phyloP scores from a whole-genome alignment of 1,139 yeast genomes.

The Yamadazyma epiphylla region DNA sequence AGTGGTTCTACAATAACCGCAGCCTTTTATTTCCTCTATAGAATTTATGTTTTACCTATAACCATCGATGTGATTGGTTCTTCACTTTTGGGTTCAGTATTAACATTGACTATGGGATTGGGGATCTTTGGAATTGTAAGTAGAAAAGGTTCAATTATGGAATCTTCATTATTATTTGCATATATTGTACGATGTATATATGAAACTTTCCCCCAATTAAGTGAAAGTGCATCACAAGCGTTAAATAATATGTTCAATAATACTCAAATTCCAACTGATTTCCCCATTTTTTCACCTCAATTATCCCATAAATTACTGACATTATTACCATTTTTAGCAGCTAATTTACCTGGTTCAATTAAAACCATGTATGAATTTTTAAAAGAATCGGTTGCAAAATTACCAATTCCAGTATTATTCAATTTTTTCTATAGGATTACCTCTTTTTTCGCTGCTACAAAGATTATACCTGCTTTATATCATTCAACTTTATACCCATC shows the following conservation, averaged over 20 bases:
- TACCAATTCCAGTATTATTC: conserved; percentile 77
- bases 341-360: conserved; percentile 54
- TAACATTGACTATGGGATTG: conserved; percentile 70
- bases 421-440: conserved; percentile 81
- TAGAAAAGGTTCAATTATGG: conserved; percentile 83
- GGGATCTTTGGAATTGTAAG: conserved; percentile 83
- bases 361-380: conserved; percentile 70
- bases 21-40: conserved; percentile 72
- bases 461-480: conserved; percentile 79
- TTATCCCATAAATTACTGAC: conserved; percentile 36
- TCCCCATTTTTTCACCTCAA: conserved; percentile 37
- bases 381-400: conserved; percentile 63
- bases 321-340: conserved; percentile 44
- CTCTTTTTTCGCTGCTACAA: conserved; percentile 89
- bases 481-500: conserved; percentile 35
- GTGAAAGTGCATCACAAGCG: conserved; percentile 46
- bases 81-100: conserved; percentile 77
- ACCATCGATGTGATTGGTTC: conserved; percentile 77
- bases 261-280: conserved; percentile 32
- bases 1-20: conserved; percentile 76
- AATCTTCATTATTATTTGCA: conserved; percentile 79
- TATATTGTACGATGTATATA: conserved; percentile 90
- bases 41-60: conserved; percentile 69
- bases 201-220: conserved; percentile 82
- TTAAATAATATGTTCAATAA: conserved; percentile 35